Conservation (phyloP, 2,329 filamentous ascomycete genomes). For the Alternaria hordeiaustralica region DNA sequence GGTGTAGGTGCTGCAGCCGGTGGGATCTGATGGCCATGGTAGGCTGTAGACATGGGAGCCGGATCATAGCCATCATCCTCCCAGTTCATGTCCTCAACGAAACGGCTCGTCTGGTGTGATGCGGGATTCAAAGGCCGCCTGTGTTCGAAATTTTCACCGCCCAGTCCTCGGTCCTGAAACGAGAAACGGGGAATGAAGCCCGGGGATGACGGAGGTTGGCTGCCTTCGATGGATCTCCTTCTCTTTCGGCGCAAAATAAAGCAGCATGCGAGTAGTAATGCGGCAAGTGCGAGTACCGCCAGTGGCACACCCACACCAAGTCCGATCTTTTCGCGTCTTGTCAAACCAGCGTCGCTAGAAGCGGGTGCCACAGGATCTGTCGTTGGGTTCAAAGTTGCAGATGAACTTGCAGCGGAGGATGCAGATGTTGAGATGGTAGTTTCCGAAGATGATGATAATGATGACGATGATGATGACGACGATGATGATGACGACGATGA, state of each 20-base stretch:
- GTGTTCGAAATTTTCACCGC: slow-evolving; percentile 28
- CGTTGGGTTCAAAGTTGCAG: slow-evolving; percentile 16
- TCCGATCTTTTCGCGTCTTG: slow-evolving; percentile 39
- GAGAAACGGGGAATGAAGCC: slow-evolving; percentile 47
- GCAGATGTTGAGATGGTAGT: slow-evolving; percentile 1
- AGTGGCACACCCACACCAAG: slow-evolving; percentile 58
- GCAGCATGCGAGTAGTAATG: slow-evolving; percentile 34
- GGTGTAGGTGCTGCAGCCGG: slow-evolving; percentile 10
- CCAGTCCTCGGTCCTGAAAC: slow-evolving; percentile 36
- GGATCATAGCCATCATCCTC: slow-evolving; percentile 40
- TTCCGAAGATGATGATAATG: not conserved
- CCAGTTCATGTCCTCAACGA: slow-evolving; percentile 30
- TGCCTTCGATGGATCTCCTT: slow-evolving; percentile 29
- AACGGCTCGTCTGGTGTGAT: slow-evolving; percentile 18
- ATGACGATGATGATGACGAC: slow-evolving; percentile 1
- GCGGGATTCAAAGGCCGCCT: slow-evolving; percentile 26
- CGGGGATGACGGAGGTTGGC: slow-evolving; percentile 42
- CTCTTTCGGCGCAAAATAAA: slow-evolving; percentile 33
- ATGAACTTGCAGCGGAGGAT: slow-evolving; percentile 1
- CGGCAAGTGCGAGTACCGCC: slow-evolving; percentile 61
- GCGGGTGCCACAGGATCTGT: slow-evolving; percentile 24
- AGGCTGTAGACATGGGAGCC: slow-evolving; percentile 3
- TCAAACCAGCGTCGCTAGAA: slow-evolving; percentile 27
- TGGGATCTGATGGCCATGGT: slow-evolving; percentile 6
- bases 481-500: slow-evolving; percentile 2